Base-by-base conservation (phyloP, 257 asterid genomes). In the Primulina tabacum region DNA sequence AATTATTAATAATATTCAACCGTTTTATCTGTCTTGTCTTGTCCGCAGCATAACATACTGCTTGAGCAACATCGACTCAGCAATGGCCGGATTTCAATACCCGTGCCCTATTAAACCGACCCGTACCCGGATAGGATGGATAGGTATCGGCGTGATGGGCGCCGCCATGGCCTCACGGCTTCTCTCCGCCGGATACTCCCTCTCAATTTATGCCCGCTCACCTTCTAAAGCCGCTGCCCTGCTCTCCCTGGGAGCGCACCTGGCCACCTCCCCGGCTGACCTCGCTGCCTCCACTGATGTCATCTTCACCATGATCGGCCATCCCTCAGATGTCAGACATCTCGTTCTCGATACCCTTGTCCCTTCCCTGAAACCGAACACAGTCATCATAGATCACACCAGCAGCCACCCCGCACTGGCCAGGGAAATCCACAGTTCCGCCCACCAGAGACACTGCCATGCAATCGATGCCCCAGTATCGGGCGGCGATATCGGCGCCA, bases 111-210 rank as follows among this genome's bases (percentile, higher is more conserved):
- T 92, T 11, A 26, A 29, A 74, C 87, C 86, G 72, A 68, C 81
- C 77, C 86, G 72, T 2, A 86, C 96, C 84, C 83, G 94, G 10
- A 74, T 92, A 62, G 97, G 98, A 29, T 92, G 96, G 92, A 81
- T 90, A 0, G 97, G 97, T 64, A 88, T 90, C 56, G 98, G 98
- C 35, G 93, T 92, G 2, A 92, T 90, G 98, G 98, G 96, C 73
- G 77, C 82, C 58, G 92, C 96, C 47, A 92, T 92, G 97, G 90
- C 87, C 38, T 63, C 89, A 62, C 96, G 95, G 78, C 91, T 92
- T 76, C 80, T 92, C 83, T 75, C 96, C 76, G 89, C 88, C 80
- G 92, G 96, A 68, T 92, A 85, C 75, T 34, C 83, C 70, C 80
- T 90, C 87, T 68, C 92, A 16, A 34, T 92, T 82, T 90, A 86